Percentiles rank a stretch among this genome's conserved stretches.
These are phyloP conservation scores for Emergomyces orientalis DNA, from an alignment of 2,329 filamentous ascomycete genomes.

Conservation along the genomic window DNA sequence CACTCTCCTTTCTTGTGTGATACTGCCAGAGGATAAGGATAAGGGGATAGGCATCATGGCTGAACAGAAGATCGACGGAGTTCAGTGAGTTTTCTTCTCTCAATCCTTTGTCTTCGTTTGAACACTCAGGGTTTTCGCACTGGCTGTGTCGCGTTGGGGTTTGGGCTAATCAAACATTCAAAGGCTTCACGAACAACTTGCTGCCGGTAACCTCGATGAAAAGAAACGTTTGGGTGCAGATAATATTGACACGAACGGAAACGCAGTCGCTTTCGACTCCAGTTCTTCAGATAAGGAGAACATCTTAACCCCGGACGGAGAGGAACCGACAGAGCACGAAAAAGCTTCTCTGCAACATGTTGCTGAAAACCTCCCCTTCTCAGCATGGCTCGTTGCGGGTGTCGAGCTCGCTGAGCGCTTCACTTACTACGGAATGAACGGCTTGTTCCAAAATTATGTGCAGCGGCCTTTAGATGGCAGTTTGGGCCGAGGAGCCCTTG, in stretches of 20 bases:
- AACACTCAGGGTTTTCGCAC: background rate
- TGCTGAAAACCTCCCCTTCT: constrained; percentile 46
- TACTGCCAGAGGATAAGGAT: background rate
- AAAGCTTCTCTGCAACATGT: constrained; percentile 43
- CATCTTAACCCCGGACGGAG: constrained; percentile 36
- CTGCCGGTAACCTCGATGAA: background rate
- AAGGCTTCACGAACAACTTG: constrained; percentile 8
- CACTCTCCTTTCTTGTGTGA: background rate
- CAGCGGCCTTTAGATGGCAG: constrained; percentile 33
- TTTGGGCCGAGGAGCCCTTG: constrained; percentile 33
- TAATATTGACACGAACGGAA: background rate
- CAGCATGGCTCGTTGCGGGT: constrained; percentile 48
- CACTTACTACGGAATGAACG: constrained; percentile 48
- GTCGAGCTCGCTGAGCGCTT: constrained; percentile 52
- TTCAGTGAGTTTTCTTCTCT: background rate
- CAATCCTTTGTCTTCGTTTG: background rate
- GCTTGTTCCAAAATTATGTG: constrained; percentile 50
- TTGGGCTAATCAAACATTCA: background rate
- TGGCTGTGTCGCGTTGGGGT: background rate
- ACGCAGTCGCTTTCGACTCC: background rate
- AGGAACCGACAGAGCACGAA: constrained; percentile 47
- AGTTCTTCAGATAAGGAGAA: constrained; percentile 6
- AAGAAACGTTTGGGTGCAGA: constrained; percentile 2
- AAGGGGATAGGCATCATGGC: background rate
- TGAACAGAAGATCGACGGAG: background rate